Evolutionary conservation across 73 alveolate species (phyloP), one percentile per base, ranked within the genome.

Genomic region (Vitrella brassicaformis): DNA sequence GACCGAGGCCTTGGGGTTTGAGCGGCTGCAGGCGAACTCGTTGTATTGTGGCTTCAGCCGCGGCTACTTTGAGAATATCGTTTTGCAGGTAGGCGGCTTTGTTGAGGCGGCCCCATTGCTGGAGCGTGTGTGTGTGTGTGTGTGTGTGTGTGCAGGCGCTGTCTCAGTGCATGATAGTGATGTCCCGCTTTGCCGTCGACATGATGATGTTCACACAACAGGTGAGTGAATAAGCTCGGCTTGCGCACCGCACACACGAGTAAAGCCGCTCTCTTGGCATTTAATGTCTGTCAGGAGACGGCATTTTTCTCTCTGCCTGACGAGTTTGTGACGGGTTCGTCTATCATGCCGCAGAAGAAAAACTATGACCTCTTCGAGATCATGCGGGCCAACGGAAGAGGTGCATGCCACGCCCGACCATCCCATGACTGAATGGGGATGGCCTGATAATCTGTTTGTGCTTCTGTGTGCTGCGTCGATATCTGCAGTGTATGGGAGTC

Each of bases 321-420:
- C 31, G 70, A 68, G n/a, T 78, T 78, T 47, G 84, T 78, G 39
- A 78, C 84, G 69, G 84, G 84, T 29, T 69, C 78, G 30, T 78
- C 84, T 25, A 78, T 78, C 73, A 78, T 78, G 84, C 84, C 84
- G 27, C 84, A 78, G 73, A 78, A 78, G 69, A 78, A 78, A 78
- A 78, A 78, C 73, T 78, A 78, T 30, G 84, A 78, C 68, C 84
- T 78, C 73, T 78, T 78, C 31, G 84, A 78, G 73, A 78, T 78
- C 84, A 78, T 78, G 84, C 66, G 84, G 7, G 84, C 84, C 31
- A 78, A 78, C 14, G 84, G 84, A 22, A 75, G 66, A 72, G 74
- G 47, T 10, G 0, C 30, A 22, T 31, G 31, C 27, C 9, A 66
- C 71, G 28, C 8, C 25, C 30, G 22, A 22, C 31, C 25, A 0